phyloP scores from a whole-genome alignment of 345 rosid species.

The Boechera retrofracta region DNA sequence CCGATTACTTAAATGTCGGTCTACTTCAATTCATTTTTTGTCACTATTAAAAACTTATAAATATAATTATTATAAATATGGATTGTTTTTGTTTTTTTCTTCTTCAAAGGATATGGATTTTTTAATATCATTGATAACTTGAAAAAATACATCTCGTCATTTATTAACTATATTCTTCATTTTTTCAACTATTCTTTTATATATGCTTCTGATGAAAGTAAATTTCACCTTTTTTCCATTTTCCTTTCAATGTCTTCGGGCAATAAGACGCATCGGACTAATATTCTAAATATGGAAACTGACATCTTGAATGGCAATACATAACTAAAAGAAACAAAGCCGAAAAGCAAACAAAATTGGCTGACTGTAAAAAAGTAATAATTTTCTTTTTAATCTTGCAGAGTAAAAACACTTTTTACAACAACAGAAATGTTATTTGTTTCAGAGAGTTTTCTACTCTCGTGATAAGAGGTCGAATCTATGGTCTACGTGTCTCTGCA shows the following conservation, averaged over 20 bases:
- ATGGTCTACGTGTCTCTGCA: constrained; percentile 46
- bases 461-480: constrained; percentile 47
- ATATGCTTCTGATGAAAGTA: neutral
- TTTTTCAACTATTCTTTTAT: neutral
- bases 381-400: constrained; percentile 12
- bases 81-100: no score
- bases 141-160: no score
- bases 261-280: constrained; percentile 43
- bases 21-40: no score
- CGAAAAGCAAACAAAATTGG: constrained; percentile 23
- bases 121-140: no score
- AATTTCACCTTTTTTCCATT: neutral
- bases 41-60: no score
- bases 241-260: constrained; percentile 11
- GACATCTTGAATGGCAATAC: constrained; percentile 49
- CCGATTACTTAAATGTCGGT: no score
- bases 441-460: constrained; percentile 40
- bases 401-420: constrained; percentile 37
- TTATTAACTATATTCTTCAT: neutral
- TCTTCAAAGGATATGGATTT: no score
- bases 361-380: constrained; percentile 42
- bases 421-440: constrained; percentile 18
- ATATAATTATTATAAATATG: no score
- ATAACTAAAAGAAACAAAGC: constrained; percentile 45
- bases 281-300: constrained; percentile 47